Base-by-base conservation (phyloP, 352 stramenopile species). In the Phytophthora meadii region DNA sequence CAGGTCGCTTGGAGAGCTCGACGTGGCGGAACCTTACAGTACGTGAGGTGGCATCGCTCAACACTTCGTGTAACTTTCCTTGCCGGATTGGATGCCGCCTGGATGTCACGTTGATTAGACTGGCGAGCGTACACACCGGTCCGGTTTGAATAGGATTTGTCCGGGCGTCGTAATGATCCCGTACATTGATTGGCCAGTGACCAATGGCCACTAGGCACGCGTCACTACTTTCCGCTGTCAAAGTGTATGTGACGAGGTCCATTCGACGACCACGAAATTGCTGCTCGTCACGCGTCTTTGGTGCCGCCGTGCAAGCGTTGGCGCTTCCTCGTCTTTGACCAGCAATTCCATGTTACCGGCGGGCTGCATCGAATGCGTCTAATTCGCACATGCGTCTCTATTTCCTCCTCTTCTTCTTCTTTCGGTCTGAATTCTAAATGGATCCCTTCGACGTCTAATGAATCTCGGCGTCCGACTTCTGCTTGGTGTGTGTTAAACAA, bases 401-500 rank as follows among this genome's bases (percentile, higher is more conserved):
- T 42, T 59, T 59, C 37, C 39, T 58, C 10, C 12, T 25, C 40
- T 17, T 54, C 15, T 36, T 25, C 40, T 17, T 54, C 15, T 36
- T 53, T 25, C 45, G 4, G 9, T 37, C 28, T 8, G 36, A 41
- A 41, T 40, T 17, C 47, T 25, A 28, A 54, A n/a, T 28, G 25
- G 47, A 10, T 54, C 10, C 17, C 48, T 54, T 32, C 48, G 2
- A 19, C 5, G n/a, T 36, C 37, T 42, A n/a, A 15, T 27, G 55
- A 63, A 54, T 54, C 49, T 44, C 34, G 15, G 15, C 12, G n/a
- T 41, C 57, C 22, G 47, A 58, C 53, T 58, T 57, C 53, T 58
- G 53, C 60, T 63, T 68, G 60, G 39, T 59, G 52, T 27, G 14
- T 15, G 51, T 62, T 63, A 52, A 68, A 53, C 53, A 28, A 32